These are phyloP conservation scores for Ehretia macrophylla DNA, from an alignment of 257 asterid genomes.

Conservation along the genomic window DNA sequence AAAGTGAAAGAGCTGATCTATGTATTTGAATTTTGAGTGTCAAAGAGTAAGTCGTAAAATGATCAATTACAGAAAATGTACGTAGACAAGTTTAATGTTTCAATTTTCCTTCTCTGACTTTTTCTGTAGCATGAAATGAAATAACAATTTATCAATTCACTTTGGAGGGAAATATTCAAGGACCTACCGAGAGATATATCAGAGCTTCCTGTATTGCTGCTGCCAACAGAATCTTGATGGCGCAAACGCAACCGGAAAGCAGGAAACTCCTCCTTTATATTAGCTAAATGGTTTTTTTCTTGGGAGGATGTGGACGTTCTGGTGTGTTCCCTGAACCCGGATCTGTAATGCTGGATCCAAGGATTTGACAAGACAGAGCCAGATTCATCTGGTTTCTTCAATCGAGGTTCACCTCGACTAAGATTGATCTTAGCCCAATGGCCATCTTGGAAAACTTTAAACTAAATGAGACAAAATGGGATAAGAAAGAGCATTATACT, in stretches of 20 bases:
- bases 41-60: too few species aligned
- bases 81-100: too few species aligned
- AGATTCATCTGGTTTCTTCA: conserved; percentile 26
- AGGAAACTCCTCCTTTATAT: conserved; percentile 9
- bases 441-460: conserved; percentile 59
- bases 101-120: too few species aligned
- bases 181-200: not conserved
- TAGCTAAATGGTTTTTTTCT: conserved; percentile 9
- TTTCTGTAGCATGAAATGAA: too few species aligned
- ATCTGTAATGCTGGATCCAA: conserved; percentile 49
- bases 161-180: too few species aligned
- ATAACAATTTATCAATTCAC: too few species aligned
- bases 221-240: conserved; percentile 21
- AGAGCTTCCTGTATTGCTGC: conserved; percentile 43
- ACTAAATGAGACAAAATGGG: conserved; percentile 27
- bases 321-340: conserved; percentile 22
- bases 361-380: conserved; percentile 34
- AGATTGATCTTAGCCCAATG: conserved; percentile 48
- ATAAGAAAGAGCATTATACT: too few species aligned
- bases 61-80: too few species aligned
- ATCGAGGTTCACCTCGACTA: conserved; percentile 27
- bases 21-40: too few species aligned
- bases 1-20: too few species aligned
- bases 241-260: conserved; percentile 12
- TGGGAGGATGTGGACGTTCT: conserved; percentile 23